Conservation (phyloP, 441 rosid genomes). For the Adansonia grandidieri region DNA sequence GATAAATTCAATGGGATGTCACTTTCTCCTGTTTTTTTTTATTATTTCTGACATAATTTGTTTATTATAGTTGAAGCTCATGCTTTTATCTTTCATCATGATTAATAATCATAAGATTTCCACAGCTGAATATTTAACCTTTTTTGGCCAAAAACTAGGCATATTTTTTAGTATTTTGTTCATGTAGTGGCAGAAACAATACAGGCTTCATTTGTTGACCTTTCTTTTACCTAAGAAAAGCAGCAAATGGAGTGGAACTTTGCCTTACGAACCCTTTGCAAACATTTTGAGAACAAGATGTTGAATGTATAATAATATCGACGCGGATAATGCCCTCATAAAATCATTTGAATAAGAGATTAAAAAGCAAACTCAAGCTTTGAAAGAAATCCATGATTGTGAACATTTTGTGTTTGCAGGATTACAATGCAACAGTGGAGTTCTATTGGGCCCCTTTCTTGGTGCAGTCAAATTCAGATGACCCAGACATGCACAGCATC, state of each 20-base stretch:
- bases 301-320: too few species aligned
- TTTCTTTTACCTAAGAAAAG: neutral
- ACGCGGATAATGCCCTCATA: too few species aligned
- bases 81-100: constrained; percentile 14
- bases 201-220: neutral
- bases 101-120: neutral
- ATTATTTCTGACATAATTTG: neutral
- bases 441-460: constrained; percentile 97
- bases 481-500: constrained; percentile 83
- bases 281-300: too few species aligned
- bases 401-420: constrained; percentile 39
- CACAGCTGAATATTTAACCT: neutral
- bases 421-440: constrained; percentile 87
- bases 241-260: too few species aligned
- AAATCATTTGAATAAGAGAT: too few species aligned
- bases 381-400: too few species aligned
- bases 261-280: too few species aligned
- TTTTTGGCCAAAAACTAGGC: neutral
- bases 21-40: neutral
- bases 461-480: constrained; percentile 91
- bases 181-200: neutral
- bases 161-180: neutral
- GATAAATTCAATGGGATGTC: neutral
- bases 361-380: too few species aligned
- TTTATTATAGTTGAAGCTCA: neutral